phyloP scores from a whole-genome alignment of 2,329 filamentous ascomycete genomes.

The Trichoderma polysporum region DNA sequence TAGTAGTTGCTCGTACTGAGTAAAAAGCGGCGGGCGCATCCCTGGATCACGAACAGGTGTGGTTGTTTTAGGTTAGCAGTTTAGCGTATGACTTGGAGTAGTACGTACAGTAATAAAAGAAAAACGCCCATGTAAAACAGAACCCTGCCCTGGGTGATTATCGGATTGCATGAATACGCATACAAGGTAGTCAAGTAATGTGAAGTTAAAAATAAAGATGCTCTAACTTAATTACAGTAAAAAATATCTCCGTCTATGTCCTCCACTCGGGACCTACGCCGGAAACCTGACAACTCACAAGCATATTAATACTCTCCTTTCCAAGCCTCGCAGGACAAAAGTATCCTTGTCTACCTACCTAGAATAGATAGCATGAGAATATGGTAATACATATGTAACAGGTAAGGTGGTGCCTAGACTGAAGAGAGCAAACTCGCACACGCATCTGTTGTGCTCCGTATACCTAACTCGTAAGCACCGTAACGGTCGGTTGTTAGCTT shows the following conservation, averaged over 20 bases:
- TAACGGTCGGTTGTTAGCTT: neutral
- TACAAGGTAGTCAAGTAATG: too few relatives aligned
- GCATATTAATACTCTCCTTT: neutral
- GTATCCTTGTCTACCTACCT: neutral
- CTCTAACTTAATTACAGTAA: neutral
- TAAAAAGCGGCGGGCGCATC: neutral
- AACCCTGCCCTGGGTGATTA: neutral
- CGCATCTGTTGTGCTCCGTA: neutral
- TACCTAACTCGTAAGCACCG: neutral
- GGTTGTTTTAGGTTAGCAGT: slow-evolving; percentile 1
- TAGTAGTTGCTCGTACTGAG: neutral
- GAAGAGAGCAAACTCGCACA: too few relatives aligned
- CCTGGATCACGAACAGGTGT: neutral
- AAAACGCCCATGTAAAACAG: neutral
- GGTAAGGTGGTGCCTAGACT: neutral
- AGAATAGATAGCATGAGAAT: neutral
- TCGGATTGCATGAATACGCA: neutral
- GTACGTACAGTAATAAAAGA: too few relatives aligned
- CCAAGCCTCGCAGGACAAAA: neutral
- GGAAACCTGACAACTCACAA: neutral
- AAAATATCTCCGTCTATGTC: neutral
- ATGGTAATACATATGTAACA: neutral
- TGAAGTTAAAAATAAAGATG: neutral
- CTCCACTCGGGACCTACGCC: neutral
- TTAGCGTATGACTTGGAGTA: neutral